Percentiles rank a stretch among this genome's conserved stretches.
phyloP scores from a whole-genome alignment of 805 yeast genomes.

The Hanseniaspora guilliermondii region DNA sequence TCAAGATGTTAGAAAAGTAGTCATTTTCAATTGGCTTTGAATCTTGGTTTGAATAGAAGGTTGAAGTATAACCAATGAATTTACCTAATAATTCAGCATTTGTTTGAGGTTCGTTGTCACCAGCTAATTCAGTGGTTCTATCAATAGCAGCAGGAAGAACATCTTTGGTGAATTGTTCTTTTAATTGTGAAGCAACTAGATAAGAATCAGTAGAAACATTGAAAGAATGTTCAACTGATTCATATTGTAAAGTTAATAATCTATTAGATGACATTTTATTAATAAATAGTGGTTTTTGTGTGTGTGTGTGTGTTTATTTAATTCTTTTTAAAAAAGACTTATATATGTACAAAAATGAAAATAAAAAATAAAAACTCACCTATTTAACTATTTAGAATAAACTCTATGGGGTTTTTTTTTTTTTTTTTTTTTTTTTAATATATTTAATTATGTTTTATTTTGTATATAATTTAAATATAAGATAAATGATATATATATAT shows the following conservation, averaged over 20 bases:
- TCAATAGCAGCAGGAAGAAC: slow-evolving; percentile 41
- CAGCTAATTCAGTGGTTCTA: slow-evolving; percentile 72
- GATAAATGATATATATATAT: no score
- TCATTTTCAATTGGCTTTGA: slow-evolving; percentile 31
- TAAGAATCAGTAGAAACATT: slow-evolving; percentile 74
- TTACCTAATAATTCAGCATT: slow-evolving; percentile 73
- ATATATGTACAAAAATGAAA: no score
- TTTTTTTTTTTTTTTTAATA: no score
- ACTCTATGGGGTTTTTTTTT: no score
- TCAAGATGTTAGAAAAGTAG: slow-evolving; percentile 34
- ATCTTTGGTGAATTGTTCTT: slow-evolving; percentile 68
- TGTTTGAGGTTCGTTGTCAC: slow-evolving; percentile 77
- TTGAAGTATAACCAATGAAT: slow-evolving; percentile 65
- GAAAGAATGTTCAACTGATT: slow-evolving; percentile 75
- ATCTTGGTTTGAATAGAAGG: slow-evolving; percentile 31
- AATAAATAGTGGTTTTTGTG: background rate
- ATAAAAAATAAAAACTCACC: no score
- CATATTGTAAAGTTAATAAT: slow-evolving; percentile 75
- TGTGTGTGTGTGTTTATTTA: background rate
- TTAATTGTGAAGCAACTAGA: slow-evolving; percentile 72
- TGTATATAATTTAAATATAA: no score
- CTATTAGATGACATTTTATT: slow-evolving; percentile 35
- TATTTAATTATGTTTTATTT: no score
- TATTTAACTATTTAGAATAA: no score
- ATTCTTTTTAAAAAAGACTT: no score